phyloP scores from a whole-genome alignment of 2,329 filamentous ascomycete genomes.

The Penicillium sp. region DNA sequence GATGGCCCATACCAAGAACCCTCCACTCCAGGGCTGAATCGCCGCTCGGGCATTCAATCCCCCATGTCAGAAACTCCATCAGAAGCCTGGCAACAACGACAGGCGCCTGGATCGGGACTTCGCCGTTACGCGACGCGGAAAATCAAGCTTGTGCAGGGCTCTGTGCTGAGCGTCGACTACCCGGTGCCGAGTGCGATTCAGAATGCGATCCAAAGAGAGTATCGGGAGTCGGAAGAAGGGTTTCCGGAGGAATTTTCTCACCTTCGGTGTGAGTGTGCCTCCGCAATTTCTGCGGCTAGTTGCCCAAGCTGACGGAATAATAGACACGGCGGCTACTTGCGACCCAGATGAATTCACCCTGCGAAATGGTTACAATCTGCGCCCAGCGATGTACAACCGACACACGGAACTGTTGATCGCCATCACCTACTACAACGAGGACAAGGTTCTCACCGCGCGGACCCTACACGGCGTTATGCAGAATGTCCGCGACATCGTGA shows the following conservation, averaged over 20 bases:
- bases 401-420: constrained; percentile 96
- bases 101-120: constrained; percentile 62
- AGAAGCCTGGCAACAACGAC: constrained; percentile 71
- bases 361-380: constrained; percentile 97
- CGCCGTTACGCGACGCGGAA: constrained; percentile 93
- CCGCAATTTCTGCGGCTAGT: background rate
- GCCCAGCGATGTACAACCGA: constrained; percentile 96
- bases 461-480: constrained; percentile 97
- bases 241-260: constrained; percentile 90
- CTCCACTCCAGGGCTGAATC: constrained; percentile 38
- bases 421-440: constrained; percentile 99
- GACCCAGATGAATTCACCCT: constrained; percentile 98
- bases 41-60: constrained; percentile 51
- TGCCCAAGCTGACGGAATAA: constrained; percentile 1
- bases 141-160: constrained; percentile 95
- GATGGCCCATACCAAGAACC: constrained; percentile 55
- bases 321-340: constrained; percentile 90
- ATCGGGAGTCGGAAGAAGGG: constrained; percentile 79
- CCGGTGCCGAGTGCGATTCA: constrained; percentile 95
- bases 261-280: constrained; percentile 68
- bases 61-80: constrained; percentile 62
- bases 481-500: constrained; percentile 96
- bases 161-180: constrained; percentile 93
- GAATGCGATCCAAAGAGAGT: constrained; percentile 90
- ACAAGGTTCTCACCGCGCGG: constrained; percentile 86